Evolutionary conservation across 345 rosid species (phyloP).

Genomic region (Sisymbrium irio): DNA sequence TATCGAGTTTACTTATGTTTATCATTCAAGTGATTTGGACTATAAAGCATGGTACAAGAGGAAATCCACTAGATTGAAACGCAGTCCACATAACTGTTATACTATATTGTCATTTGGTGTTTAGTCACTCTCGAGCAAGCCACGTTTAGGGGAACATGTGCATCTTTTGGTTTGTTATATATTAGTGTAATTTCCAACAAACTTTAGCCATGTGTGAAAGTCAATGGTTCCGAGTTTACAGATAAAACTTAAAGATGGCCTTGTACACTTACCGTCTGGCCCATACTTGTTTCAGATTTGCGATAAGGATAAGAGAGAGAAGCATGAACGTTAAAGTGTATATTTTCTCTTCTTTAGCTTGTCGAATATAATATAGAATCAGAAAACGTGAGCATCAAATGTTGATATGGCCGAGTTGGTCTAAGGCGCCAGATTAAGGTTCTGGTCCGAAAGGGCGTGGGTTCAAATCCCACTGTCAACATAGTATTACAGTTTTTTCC

Average conservation of each 20-base stretch:
- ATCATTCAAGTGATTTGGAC: too few species aligned
- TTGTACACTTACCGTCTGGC: too few species aligned
- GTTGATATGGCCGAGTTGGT: conserved; percentile 99
- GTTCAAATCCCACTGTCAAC: conserved; percentile 98
- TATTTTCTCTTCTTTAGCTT: too few species aligned
- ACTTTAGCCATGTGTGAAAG: too few species aligned
- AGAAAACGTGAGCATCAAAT: neutral
- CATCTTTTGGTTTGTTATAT: neutral
- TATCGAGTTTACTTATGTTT: neutral
- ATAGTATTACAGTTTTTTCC: neutral
- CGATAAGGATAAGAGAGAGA: too few species aligned
- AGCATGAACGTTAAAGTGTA: too few species aligned
- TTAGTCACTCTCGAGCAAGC: neutral
- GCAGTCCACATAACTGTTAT: neutral
- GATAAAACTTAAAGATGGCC: too few species aligned
- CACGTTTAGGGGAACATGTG: neutral
- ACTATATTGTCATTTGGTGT: neutral
- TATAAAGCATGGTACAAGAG: neutral
- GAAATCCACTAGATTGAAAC: neutral
- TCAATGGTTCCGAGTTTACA: too few species aligned
- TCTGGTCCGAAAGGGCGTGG: conserved; percentile 99
- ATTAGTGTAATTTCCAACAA: too few species aligned
- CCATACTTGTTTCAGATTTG: too few species aligned
- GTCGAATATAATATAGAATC: too few species aligned
- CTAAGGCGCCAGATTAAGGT: conserved; percentile 99